These are phyloP conservation scores for Pleoardoris graminearum DNA, from an alignment of 2,329 filamentous ascomycete genomes.

Conservation along the genomic window DNA sequence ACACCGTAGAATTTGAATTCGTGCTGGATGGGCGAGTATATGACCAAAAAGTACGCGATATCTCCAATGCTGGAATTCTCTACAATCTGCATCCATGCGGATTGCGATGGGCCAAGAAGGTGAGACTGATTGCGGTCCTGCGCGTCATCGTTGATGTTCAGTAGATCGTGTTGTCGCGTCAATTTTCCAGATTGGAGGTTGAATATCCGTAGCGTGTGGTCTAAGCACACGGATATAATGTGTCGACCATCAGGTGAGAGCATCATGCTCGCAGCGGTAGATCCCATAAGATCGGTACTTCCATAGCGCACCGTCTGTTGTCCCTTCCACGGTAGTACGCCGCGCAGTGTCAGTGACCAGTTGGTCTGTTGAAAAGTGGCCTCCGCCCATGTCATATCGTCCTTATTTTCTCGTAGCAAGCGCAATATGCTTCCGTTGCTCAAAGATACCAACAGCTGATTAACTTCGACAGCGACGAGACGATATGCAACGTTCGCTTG, in stretches of 20 bases:
- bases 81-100: slow-evolving; percentile 74
- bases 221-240: slow-evolving; percentile 80
- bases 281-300: slow-evolving; percentile 64
- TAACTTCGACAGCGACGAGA: slow-evolving; percentile 71
- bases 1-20: slow-evolving; percentile 95
- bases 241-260: slow-evolving; percentile 54
- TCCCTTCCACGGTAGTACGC: slow-evolving; percentile 68
- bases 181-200: slow-evolving; percentile 81
- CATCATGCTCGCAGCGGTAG: slow-evolving; percentile 65
- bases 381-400: slow-evolving; percentile 64
- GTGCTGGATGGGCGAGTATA: slow-evolving; percentile 85
- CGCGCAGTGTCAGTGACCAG: slow-evolving; percentile 63
- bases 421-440: slow-evolving; percentile 76
- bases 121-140: slow-evolving; percentile 73
- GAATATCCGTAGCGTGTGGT: slow-evolving; percentile 89
- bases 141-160: slow-evolving; percentile 62
- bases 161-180: slow-evolving; percentile 74
- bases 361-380: slow-evolving; percentile 73
- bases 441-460: slow-evolving; percentile 78
- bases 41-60: slow-evolving; percentile 67
- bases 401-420: slow-evolving; percentile 50
- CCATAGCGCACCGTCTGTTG: slow-evolving; percentile 66
- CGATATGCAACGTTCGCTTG: slow-evolving; percentile 79
- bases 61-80: slow-evolving; percentile 56
- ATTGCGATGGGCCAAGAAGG: slow-evolving; percentile 76